phyloP scores from a whole-genome alignment of 768 basidiomycete species.

The Chalciporus piperatus region DNA sequence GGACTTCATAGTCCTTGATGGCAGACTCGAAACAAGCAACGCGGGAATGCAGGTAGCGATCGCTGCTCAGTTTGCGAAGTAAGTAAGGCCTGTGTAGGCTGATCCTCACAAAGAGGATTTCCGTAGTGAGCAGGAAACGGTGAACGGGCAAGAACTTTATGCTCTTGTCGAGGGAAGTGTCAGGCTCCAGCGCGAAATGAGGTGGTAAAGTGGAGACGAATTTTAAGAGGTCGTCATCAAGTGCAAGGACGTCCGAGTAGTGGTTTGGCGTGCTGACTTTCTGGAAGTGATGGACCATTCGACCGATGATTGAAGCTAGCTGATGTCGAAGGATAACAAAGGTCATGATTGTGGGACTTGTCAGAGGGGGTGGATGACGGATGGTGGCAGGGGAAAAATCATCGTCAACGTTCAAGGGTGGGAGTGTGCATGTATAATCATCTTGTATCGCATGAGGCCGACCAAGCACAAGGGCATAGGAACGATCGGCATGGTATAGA shows the following conservation, averaged over 20 bases:
- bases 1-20: conserved; percentile 79
- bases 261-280: conserved; percentile 73
- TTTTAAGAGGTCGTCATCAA: conserved; percentile 81
- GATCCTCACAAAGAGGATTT: conserved; percentile 83
- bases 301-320: conserved; percentile 81
- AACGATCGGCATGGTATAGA: conserved; percentile 90
- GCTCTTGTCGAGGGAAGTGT: conserved; percentile 70
- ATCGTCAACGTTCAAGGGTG: conserved; percentile 72
- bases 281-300: conserved; percentile 92
- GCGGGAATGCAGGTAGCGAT: conserved; percentile 78
- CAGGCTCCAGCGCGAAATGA: conserved; percentile 72
- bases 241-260: conserved; percentile 75
- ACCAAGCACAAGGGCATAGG: conserved; percentile 88
- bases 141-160: conserved; percentile 72
- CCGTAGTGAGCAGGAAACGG: conserved; percentile 85
- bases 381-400: conserved; percentile 44
- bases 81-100: conserved; percentile 88
- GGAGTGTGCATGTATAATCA: conserved; percentile 79
- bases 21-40: conserved; percentile 90
- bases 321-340: conserved; percentile 85
- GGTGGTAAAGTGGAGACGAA: conserved; percentile 78
- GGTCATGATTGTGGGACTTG: conserved; percentile 78
- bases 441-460: conserved; percentile 89
- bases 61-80: conserved; percentile 67
- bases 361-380: conserved; percentile 54